phyloP scores from a whole-genome alignment of 1,139 yeast species.

The Kodamaea fungicola region DNA sequence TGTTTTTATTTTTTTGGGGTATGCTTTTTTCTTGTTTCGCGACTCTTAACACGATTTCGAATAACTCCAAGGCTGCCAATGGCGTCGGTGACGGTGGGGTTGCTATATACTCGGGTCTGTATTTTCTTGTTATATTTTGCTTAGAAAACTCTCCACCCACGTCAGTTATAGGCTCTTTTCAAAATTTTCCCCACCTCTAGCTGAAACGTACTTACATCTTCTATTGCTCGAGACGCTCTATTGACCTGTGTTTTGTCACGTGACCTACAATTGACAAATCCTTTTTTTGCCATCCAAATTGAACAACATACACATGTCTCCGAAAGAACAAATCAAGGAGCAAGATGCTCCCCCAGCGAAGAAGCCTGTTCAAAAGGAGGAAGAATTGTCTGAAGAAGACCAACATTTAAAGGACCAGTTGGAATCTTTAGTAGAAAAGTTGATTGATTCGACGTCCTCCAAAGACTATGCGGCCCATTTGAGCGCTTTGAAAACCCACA shows the following conservation, averaged over 20 bases:
- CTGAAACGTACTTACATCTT: too few species aligned
- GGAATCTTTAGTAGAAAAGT: constrained; percentile 80
- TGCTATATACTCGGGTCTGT: too few species aligned
- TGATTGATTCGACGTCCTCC: constrained; percentile 45
- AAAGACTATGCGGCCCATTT: constrained; percentile 57
- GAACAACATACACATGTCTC: constrained; percentile 5
- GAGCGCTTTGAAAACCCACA: constrained; percentile 66
- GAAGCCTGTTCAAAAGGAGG: constrained; percentile 48
- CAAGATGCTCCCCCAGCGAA: constrained; percentile 14
- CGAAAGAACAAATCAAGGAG: constrained; percentile 18
- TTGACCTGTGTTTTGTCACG: neutral
- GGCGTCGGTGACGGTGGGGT: too few species aligned
- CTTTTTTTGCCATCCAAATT: constrained; percentile 9
- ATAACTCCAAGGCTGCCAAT: too few species aligned
- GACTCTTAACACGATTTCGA: too few species aligned
- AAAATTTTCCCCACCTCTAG: too few species aligned
- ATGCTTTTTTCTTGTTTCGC: too few species aligned
- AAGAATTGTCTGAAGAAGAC: constrained; percentile 93
- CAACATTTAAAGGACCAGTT: constrained; percentile 82
- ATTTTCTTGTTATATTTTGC: too few species aligned
- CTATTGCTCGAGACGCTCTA: too few species aligned
- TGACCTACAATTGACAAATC: neutral
- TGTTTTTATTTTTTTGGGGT: too few species aligned
- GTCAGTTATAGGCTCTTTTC: too few species aligned
- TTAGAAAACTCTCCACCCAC: too few species aligned